phyloP scores from a whole-genome alignment of 2,329 filamentous ascomycete species.

The Phialophora tarda region DNA sequence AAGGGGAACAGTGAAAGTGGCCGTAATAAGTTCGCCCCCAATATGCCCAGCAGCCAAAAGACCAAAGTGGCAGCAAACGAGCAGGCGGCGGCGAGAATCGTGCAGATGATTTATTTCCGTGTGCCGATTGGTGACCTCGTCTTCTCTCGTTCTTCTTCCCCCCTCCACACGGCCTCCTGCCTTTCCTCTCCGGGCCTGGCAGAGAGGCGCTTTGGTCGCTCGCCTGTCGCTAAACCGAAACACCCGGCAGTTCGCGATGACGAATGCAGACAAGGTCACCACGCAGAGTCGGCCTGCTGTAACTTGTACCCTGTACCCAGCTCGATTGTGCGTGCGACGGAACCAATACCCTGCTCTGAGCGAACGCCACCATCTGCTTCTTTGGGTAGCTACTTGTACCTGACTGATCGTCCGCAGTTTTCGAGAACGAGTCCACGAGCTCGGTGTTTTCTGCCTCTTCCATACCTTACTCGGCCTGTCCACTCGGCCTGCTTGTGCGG shows the following conservation, averaged over 20 bases:
- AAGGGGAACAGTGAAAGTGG: slow-evolving; percentile 9
- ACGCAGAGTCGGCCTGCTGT: background rate
- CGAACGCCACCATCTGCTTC: background rate
- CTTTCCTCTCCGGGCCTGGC: background rate
- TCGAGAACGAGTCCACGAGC: background rate
- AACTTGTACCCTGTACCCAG: background rate
- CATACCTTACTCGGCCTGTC: background rate
- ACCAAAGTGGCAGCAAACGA: slow-evolving; percentile 1
- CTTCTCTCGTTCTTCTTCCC: slow-evolving; percentile 17
- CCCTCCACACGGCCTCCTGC: slow-evolving; percentile 4
- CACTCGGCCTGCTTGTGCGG: background rate
- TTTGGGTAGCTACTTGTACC: background rate
- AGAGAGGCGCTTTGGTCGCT: slow-evolving; percentile 1
- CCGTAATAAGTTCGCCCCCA: slow-evolving; percentile 21
- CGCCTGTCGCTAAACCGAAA: slow-evolving; percentile 7
- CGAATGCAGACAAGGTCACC: slow-evolving; percentile 1
- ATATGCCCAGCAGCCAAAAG: slow-evolving; percentile 14
- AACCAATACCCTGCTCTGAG: background rate
- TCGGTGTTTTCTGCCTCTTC: background rate
- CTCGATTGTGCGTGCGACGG: background rate
- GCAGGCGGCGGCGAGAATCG: slow-evolving; percentile 9
- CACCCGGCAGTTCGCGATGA: background rate
- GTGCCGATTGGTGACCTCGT: slow-evolving; percentile 16
- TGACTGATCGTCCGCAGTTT: background rate
- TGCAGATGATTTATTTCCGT: slow-evolving; percentile 1